phyloP scores from a whole-genome alignment of 768 basidiomycete species.

The Hypholoma sublateritium region DNA sequence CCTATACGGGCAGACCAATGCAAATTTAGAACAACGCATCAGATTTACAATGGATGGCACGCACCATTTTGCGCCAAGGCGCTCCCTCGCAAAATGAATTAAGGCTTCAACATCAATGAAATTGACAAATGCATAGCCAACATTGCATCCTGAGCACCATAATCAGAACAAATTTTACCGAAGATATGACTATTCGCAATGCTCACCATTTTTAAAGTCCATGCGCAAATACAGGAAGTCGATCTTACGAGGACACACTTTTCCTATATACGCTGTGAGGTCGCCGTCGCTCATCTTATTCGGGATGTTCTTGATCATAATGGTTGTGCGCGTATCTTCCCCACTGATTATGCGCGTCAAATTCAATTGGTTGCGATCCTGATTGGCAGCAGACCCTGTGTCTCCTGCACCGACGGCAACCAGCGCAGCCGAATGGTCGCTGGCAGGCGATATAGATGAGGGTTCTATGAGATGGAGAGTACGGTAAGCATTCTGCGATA shows the following conservation, averaged over 20 bases:
- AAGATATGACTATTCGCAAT: background rate
- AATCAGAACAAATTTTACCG: background rate
- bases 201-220: constrained; percentile 79
- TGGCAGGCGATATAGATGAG: background rate
- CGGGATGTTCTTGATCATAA: constrained; percentile 92
- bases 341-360: constrained; percentile 74
- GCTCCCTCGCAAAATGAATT: constrained; percentile 68
- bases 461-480: no score
- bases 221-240: constrained; percentile 89
- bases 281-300: constrained; percentile 88
- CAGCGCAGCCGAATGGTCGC: background rate
- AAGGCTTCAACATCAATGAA: constrained; percentile 81
- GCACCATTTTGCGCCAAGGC: constrained; percentile 81
- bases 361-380: constrained; percentile 53
- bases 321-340: constrained; percentile 76
- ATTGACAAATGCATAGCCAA: constrained; percentile 88
- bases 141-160: constrained; percentile 60
- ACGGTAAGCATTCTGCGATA: background rate
- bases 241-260: constrained; percentile 72
- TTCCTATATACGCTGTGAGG: constrained; percentile 62
- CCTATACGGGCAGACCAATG: constrained; percentile 40
- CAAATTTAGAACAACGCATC: background rate
- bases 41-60: constrained; percentile 12
- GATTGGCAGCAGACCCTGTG: constrained; percentile 9
- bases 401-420: background rate